These are phyloP conservation scores for Fusarium agapanthi DNA, from an alignment of 2,329 filamentous ascomycete species.

Conservation along the genomic window DNA sequence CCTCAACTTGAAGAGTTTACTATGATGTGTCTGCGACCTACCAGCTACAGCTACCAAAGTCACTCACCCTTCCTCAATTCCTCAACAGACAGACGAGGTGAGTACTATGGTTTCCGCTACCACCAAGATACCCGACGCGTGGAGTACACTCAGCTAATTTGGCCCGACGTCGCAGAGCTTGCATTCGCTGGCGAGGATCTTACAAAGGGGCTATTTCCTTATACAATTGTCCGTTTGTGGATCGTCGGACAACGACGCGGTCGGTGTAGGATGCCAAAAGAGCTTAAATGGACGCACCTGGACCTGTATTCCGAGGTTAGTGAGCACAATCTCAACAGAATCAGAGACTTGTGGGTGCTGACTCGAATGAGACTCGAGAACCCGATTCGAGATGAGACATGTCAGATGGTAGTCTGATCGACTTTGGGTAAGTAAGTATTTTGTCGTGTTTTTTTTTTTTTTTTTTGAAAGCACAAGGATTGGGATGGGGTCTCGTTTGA, in stretches of 20 bases:
- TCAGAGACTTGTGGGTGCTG: slow-evolving; percentile 10
- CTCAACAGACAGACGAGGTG: background rate
- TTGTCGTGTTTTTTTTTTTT: background rate
- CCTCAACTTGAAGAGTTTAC: slow-evolving; percentile 19
- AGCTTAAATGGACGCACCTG: slow-evolving; percentile 16
- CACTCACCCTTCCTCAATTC: background rate
- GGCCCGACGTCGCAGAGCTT: slow-evolving; percentile 4
- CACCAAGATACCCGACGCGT: background rate
- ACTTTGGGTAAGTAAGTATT: background rate
- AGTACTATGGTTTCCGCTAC: slow-evolving; percentile 34
- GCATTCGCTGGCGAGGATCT: background rate
- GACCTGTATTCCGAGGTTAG: background rate
- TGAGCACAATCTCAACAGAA: background rate
- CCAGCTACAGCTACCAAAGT: background rate
- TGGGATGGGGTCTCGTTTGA: background rate
- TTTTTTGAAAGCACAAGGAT: background rate
- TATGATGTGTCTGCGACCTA: slow-evolving; percentile 1
- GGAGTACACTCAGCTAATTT: slow-evolving; percentile 12
- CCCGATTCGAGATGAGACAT: background rate
- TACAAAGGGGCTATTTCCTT: background rate
- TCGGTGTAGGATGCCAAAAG: background rate
- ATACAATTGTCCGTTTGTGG: slow-evolving; percentile 14
- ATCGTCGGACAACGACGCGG: slow-evolving; percentile 5
- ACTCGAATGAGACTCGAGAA: slow-evolving; percentile 5
- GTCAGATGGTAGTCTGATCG: background rate